These are phyloP conservation scores for Dryas alaskensis DNA, from an alignment of 306 rosid species.

Conservation along the genomic window DNA sequence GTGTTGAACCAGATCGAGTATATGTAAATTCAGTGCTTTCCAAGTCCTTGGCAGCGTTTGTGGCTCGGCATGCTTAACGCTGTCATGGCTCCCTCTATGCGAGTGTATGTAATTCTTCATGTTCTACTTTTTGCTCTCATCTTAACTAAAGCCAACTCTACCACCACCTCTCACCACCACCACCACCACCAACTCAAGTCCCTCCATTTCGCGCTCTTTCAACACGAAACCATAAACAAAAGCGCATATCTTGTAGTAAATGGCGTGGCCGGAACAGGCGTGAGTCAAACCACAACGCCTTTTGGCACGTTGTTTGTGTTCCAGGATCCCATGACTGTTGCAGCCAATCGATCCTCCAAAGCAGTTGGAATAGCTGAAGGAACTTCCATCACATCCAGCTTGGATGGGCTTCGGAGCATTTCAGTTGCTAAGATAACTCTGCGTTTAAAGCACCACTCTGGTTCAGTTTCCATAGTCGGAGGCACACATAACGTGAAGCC, in stretches of 20 bases:
- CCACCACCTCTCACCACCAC: constrained; percentile 20
- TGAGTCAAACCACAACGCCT: constrained; percentile 52
- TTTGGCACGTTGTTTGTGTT: constrained; percentile 65
- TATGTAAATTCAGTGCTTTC: neutral
- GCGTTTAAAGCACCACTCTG: constrained; percentile 42
- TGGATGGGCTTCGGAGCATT: constrained; percentile 63
- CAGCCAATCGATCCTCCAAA: constrained; percentile 47
- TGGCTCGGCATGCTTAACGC: neutral
- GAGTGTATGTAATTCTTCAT: neutral
- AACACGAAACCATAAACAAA: constrained; percentile 71
- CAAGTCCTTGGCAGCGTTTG: neutral
- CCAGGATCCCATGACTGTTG: constrained; percentile 56
- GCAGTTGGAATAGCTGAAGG: constrained; percentile 59
- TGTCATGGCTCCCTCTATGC: constrained; percentile 30
- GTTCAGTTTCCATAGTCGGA: constrained; percentile 64
- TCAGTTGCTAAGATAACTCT: constrained; percentile 60
- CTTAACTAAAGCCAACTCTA: constrained; percentile 10
- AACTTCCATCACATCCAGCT: constrained; percentile 54
- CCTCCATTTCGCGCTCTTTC: constrained; percentile 62
- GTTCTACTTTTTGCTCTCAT: constrained; percentile 21
- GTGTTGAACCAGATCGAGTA: no score
- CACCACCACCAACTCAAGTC: constrained; percentile 41
- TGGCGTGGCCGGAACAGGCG: constrained; percentile 41
- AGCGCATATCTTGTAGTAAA: constrained; percentile 59
- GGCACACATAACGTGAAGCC: constrained; percentile 48